These are phyloP conservation scores for Pleurotus tuber-regium DNA, from an alignment of 768 basidiomycete species.

Conservation along the genomic window DNA sequence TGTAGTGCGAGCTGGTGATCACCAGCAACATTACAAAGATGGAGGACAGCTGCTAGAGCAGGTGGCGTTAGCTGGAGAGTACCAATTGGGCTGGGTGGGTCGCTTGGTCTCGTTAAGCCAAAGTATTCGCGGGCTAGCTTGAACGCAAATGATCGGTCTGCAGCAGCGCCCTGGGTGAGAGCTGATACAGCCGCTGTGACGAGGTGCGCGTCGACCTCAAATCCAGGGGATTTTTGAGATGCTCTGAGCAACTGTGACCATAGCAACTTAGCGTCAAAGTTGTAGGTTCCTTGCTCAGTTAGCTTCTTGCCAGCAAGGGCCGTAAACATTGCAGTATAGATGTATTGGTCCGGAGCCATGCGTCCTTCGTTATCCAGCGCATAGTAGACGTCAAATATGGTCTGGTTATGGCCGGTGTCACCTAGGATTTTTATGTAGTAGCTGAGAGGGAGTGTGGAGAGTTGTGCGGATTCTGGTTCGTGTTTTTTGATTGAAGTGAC, in stretches of 20 bases:
- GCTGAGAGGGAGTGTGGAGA: slow-evolving; percentile 49
- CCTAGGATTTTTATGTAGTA: slow-evolving; percentile 69
- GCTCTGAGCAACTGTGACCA: slow-evolving; percentile 66
- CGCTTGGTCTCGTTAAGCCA: slow-evolving; percentile 52
- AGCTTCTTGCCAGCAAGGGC: slow-evolving; percentile 34
- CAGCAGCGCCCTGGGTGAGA: slow-evolving; percentile 50
- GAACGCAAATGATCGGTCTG: slow-evolving; percentile 68
- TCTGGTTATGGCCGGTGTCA: slow-evolving; percentile 54
- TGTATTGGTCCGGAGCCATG: slow-evolving; percentile 53
- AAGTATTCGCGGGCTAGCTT: slow-evolving; percentile 60
- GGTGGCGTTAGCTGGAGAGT: slow-evolving; percentile 41
- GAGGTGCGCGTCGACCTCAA: slow-evolving; percentile 52
- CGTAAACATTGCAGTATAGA: slow-evolving; percentile 68
- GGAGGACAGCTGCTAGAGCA: slow-evolving; percentile 52
- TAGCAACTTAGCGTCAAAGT: slow-evolving; percentile 66
- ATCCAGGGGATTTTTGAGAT: slow-evolving; percentile 39
- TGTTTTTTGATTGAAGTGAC: slow-evolving; percentile 45
- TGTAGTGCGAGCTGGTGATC: slow-evolving; percentile 49
- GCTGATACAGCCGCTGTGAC: slow-evolving; percentile 52
- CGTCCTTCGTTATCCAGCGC: slow-evolving; percentile 62
- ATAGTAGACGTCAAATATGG: slow-evolving; percentile 76
- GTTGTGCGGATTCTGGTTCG: slow-evolving; percentile 44
- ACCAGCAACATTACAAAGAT: slow-evolving; percentile 49
- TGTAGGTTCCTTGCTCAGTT: slow-evolving; percentile 30
- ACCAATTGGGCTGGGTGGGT: slow-evolving; percentile 33